Percentiles rank a stretch among this genome's conserved stretches.
Conservation (phyloP, 73 alveolate species). For the Paramecium biaurelia region DNA sequence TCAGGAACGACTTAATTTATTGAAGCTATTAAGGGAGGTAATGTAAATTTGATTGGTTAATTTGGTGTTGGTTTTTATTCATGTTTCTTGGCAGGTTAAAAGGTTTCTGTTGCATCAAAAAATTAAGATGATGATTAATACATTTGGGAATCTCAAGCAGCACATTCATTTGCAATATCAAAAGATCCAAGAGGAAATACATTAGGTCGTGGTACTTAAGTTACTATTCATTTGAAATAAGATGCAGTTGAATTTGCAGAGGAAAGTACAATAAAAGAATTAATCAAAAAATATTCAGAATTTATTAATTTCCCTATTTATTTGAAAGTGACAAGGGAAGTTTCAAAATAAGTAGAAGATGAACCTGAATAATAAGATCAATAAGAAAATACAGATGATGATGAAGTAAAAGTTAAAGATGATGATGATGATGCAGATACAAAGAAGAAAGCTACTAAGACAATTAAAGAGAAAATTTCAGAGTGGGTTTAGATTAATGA, state of each 20-base stretch:
- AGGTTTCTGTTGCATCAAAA: constrained; percentile 97
- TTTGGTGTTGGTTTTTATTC: constrained; percentile 99
- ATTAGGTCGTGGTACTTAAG: constrained; percentile 98
- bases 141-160: constrained; percentile 98
- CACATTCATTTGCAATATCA: constrained; percentile 91
- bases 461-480: constrained; percentile 91
- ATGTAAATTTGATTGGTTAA: constrained; percentile 96
- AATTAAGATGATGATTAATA: constrained; percentile 97
- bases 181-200: constrained; percentile 99
- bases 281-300: constrained; percentile 96
- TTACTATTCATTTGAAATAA: constrained; percentile 97
- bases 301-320: constrained; percentile 98
- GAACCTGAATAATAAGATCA: constrained; percentile 53
- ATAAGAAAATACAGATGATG: constrained; percentile 73
- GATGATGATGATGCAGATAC: constrained; percentile 66
- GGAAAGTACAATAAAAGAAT: constrained; percentile 90
- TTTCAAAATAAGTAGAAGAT: constrained; percentile 85
- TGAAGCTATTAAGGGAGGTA: constrained; percentile 95
- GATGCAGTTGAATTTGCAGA: constrained; percentile 98
- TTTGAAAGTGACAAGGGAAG: constrained; percentile 90
- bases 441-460: constrained; percentile 82
- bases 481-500: constrained; percentile 98
- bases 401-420: constrained; percentile 8
- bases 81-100: constrained; percentile 97
- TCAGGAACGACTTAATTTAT: constrained; percentile 99